Percentiles rank a stretch among this genome's conserved stretches.
phyloP scores from a whole-genome alignment of 2,329 filamentous ascomycete genomes.

The Fusarium staphyleae region DNA sequence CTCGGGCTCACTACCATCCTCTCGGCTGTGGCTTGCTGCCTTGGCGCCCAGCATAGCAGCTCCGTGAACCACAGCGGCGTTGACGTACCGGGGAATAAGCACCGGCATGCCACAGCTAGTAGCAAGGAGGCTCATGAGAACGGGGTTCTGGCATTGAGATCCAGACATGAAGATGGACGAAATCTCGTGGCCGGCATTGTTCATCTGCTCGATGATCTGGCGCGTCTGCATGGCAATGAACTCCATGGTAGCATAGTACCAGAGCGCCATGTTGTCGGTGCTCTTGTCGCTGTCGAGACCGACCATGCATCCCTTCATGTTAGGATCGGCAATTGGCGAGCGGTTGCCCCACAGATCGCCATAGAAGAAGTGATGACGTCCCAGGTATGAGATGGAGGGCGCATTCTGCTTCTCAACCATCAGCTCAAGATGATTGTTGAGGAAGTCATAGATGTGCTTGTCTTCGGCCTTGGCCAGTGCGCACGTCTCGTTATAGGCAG shows the following conservation, averaged over 20 bases:
- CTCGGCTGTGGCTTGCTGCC: conserved; percentile 82
- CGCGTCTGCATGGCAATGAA: conserved; percentile 97
- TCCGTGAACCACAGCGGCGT: conserved; percentile 96
- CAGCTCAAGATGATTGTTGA: conserved; percentile 85
- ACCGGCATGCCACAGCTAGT: conserved; percentile 93
- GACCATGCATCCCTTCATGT: conserved; percentile 90
- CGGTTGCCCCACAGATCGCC: conserved; percentile 97
- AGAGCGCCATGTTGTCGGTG: conserved; percentile 83
- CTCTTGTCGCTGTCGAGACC: conserved; percentile 88
- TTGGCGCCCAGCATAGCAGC: conserved; percentile 98
- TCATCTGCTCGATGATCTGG: conserved; percentile 96
- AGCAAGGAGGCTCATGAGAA: conserved; percentile 90
- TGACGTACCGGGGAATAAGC: conserved; percentile 89
- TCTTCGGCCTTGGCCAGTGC: conserved; percentile 82
- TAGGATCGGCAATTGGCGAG: conserved; percentile 88
- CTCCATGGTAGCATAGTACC: conserved; percentile 97
- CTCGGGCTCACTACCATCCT: conserved; percentile 75
- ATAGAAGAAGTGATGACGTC: conserved; percentile 97
- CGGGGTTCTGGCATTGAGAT: conserved; percentile 93
- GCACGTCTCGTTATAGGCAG: conserved; percentile 81
- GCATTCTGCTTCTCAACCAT: conserved; percentile 73
- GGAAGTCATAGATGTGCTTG: conserved; percentile 91
- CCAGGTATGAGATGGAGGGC: conserved; percentile 83
- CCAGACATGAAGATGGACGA: conserved; percentile 98
- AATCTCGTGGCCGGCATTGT: conserved; percentile 84